Conservation (phyloP, 2,329 filamentous ascomycete species). For the Cladosporium sp. region DNA sequence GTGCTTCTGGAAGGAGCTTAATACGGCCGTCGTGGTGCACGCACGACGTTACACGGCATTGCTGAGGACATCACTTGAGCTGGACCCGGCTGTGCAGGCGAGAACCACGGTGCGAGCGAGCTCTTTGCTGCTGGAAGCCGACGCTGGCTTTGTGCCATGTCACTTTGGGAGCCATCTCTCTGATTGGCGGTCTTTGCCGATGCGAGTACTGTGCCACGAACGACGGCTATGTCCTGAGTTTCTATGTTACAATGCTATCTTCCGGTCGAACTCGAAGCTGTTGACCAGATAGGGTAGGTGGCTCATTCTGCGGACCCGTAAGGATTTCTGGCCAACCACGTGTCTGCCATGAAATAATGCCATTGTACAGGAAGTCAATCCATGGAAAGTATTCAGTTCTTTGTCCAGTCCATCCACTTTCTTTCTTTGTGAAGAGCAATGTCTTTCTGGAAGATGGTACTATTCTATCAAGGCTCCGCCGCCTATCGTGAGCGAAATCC, state of each 20-base stretch:
- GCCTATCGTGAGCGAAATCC: background rate
- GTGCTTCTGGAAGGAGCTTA: constrained; percentile 11
- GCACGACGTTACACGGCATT: constrained; percentile 2
- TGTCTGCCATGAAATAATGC: background rate
- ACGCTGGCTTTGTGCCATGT: background rate
- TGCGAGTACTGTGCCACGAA: background rate
- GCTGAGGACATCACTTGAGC: constrained; percentile 2
- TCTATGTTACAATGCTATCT: no score
- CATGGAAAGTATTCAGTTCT: background rate
- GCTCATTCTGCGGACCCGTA: no score
- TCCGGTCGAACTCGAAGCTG: no score
- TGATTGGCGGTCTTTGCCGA: background rate
- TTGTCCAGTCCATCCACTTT: background rate
- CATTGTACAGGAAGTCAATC: background rate
- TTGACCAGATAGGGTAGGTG: no score
- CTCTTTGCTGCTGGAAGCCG: background rate
- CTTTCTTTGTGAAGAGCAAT: background rate
- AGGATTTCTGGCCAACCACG: background rate
- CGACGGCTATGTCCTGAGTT: background rate
- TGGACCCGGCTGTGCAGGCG: background rate
- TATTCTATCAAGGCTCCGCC: background rate
- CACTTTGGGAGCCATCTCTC: background rate
- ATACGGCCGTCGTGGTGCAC: constrained; percentile 1
- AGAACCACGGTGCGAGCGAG: constrained; percentile 2
- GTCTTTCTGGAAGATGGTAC: background rate